Conservation (phyloP, 108 stramenopile genomes). For the Nitzschia inconspicua region DNA sequence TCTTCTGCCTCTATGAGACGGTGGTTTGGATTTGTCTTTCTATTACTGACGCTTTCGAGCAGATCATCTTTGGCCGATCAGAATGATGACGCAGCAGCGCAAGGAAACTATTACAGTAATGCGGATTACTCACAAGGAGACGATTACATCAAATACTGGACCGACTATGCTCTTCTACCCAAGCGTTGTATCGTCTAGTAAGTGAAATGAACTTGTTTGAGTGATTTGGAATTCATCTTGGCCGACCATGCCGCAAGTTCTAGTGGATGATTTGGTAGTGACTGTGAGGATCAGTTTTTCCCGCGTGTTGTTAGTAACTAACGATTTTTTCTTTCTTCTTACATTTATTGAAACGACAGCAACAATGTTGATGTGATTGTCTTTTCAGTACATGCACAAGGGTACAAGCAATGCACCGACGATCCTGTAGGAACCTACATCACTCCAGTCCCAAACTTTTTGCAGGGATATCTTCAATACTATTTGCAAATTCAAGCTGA, state of each 20-base stretch:
- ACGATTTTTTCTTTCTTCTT: constrained; percentile 17
- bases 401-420: constrained; percentile 73
- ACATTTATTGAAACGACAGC: constrained; percentile 16
- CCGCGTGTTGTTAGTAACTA: too few species aligned
- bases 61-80: too few species aligned
- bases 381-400: constrained; percentile 64
- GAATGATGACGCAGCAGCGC: constrained; percentile 12
- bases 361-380: constrained; percentile 69
- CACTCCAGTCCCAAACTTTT: constrained; percentile 58
- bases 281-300: too few species aligned
- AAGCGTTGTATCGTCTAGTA: constrained; percentile 68
- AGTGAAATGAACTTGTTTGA: constrained; percentile 9
- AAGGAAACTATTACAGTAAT: constrained; percentile 21
- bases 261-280: too few species aligned
- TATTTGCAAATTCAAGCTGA: constrained; percentile 49
- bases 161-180: constrained; percentile 75
- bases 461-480: constrained; percentile 69
- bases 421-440: constrained; percentile 70
- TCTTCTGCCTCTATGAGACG: too few species aligned
- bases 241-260: too few species aligned
- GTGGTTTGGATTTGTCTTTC: too few species aligned
- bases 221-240: not conserved
- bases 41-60: too few species aligned
- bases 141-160: constrained; percentile 78
- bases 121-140: constrained; percentile 26